Conservation (phyloP, 306 rosid species). For the Astragalus membranaceus region DNA sequence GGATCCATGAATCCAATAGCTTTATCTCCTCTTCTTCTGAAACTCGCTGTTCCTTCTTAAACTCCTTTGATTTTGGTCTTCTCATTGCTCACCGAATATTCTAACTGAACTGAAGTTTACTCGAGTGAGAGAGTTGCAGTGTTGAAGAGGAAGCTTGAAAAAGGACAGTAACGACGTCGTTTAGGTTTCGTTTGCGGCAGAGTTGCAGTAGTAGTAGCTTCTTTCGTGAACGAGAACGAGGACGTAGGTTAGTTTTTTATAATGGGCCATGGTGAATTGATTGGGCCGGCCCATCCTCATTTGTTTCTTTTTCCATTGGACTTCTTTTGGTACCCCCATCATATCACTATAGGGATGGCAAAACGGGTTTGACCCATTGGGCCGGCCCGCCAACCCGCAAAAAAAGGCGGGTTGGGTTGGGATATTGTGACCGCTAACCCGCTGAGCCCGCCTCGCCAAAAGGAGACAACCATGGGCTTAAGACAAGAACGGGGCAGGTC, state of each 20-base stretch:
- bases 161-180: background rate
- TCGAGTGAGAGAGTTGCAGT: background rate
- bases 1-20: slow-evolving; percentile 50
- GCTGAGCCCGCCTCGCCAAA: too few species aligned
- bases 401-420: too few species aligned
- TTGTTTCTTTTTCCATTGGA: too few species aligned
- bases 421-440: too few species aligned
- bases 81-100: slow-evolving; percentile 27
- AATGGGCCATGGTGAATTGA: background rate
- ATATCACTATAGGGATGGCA: too few species aligned
- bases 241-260: background rate
- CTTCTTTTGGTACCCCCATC: too few species aligned
- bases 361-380: too few species aligned
- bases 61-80: slow-evolving; percentile 43
- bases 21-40: slow-evolving; percentile 41
- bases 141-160: background rate
- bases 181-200: background rate
- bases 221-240: background rate
- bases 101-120: background rate
- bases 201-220: background rate
- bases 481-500: too few species aligned
- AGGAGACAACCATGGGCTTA: too few species aligned
- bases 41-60: slow-evolving; percentile 38
- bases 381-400: too few species aligned
- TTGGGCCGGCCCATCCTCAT: too few species aligned